Evolutionary conservation across 225 moss, liverwort and hornwort species (phyloP).

Genomic region (Sphagnum tenellum): DNA sequence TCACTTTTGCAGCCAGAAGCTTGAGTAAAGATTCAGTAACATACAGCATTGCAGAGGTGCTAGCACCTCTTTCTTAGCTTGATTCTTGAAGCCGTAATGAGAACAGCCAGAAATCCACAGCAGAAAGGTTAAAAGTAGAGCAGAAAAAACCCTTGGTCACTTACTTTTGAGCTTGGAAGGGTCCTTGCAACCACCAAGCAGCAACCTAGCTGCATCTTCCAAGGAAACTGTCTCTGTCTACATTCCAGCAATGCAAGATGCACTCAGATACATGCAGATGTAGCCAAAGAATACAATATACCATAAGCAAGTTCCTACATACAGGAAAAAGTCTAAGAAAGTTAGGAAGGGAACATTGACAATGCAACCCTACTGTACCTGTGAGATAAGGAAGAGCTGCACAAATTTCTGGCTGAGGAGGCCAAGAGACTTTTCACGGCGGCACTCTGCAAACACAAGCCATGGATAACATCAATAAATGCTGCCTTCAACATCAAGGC

Average conservation of each 20-base stretch:
- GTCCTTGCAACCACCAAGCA: slow-evolving; percentile 83
- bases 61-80: too few relatives aligned
- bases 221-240: slow-evolving; percentile 92
- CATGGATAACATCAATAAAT: neutral
- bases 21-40: slow-evolving; percentile 2
- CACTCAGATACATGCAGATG: too few relatives aligned
- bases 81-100: too few relatives aligned
- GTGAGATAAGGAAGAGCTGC: slow-evolving; percentile 84
- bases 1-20: slow-evolving; percentile 1
- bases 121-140: too few relatives aligned
- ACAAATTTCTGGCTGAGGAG: slow-evolving; percentile 94
- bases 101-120: too few relatives aligned
- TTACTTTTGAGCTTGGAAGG: slow-evolving; percentile 87
- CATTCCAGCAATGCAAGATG: slow-evolving; percentile 5
- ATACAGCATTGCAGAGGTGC: too few relatives aligned
- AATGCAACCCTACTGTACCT: slow-evolving; percentile 28
- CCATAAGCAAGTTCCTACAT: too few relatives aligned
- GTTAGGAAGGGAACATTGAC: too few relatives aligned
- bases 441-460: slow-evolving; percentile 46
- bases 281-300: too few relatives aligned
- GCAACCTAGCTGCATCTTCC: slow-evolving; percentile 85
- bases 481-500: too few relatives aligned
- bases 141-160: slow-evolving; percentile 4
- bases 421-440: slow-evolving; percentile 91
- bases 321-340: too few relatives aligned